phyloP scores from a whole-genome alignment of 305 asterid species.

The Fraxinus albicans region DNA sequence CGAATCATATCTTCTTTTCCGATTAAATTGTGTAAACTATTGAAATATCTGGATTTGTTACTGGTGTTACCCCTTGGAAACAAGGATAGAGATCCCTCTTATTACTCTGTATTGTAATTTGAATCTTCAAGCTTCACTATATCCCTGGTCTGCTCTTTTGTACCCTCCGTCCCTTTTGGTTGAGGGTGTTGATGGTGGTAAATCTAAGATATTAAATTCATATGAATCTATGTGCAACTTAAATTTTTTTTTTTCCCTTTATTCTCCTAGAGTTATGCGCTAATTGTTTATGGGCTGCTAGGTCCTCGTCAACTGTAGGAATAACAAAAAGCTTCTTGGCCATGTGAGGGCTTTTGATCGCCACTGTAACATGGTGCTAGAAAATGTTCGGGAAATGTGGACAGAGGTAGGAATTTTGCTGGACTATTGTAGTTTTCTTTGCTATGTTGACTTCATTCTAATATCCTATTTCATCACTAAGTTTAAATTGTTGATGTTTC shows the following conservation, averaged over 20 bases:
- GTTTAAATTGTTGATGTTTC: not conserved
- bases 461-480: not conserved
- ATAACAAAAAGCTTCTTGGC: constrained; percentile 88
- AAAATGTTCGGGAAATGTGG: constrained; percentile 96
- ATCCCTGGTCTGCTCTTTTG: not conserved
- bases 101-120: not conserved
- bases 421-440: not conserved
- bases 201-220: not conserved
- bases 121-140: not conserved
- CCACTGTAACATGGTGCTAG: constrained; percentile 95
- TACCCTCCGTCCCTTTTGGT: not conserved
- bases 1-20: not conserved
- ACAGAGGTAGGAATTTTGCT: constrained; percentile 64
- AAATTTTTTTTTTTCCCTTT: not conserved
- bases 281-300: constrained; percentile 26
- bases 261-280: not conserved
- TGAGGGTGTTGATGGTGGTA: not conserved
- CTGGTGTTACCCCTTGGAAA: not conserved
- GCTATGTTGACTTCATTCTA: not conserved
- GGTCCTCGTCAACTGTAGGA: constrained; percentile 95
- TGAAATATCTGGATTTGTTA: not conserved
- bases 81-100: not conserved
- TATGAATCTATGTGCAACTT: not conserved
- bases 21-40: not conserved
- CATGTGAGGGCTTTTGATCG: constrained; percentile 96